Evolutionary conservation across 2,329 filamentous ascomycete genomes (phyloP).

Genomic region (Akanthomyces dipterigenus): DNA sequence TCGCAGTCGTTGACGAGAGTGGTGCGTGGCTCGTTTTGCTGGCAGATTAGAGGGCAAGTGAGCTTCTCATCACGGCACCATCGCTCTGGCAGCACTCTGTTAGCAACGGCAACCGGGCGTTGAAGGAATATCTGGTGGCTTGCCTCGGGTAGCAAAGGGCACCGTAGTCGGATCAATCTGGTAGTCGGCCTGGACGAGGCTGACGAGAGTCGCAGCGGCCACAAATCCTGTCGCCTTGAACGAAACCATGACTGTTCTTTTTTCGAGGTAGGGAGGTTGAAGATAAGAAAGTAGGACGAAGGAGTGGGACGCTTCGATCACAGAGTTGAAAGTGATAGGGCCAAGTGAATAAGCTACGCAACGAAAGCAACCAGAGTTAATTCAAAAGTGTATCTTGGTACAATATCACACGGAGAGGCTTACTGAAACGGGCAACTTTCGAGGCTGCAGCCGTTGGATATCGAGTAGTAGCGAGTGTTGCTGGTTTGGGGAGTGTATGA

Average conservation of each 20-base stretch:
- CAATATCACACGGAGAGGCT: background rate
- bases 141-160: conserved; percentile 43
- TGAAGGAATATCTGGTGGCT: conserved; percentile 20
- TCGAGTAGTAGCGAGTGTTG: background rate
- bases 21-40: conserved; percentile 46
- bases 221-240: conserved; percentile 48
- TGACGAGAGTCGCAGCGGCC: conserved; percentile 45
- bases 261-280: background rate
- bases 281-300: background rate
- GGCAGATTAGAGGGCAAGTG: conserved; percentile 67
- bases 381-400: background rate
- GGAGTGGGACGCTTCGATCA: background rate
- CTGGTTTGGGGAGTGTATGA: background rate
- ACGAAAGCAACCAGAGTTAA: background rate
- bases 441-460: background rate
- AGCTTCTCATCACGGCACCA: conserved; percentile 62
- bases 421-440: conserved; percentile 9
- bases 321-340: background rate
- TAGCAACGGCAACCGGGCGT: conserved; percentile 12
- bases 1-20: conserved; percentile 61
- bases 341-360: background rate
- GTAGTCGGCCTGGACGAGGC: conserved; percentile 50
- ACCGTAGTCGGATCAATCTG: conserved; percentile 58
- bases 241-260: conserved; percentile 42
- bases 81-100: conserved; percentile 32